Evolutionary conservation across 2,329 filamentous ascomycete species (phyloP), one percentile per base, ranked within the genome.

Genomic region (Scedosporium boydii): DNA sequence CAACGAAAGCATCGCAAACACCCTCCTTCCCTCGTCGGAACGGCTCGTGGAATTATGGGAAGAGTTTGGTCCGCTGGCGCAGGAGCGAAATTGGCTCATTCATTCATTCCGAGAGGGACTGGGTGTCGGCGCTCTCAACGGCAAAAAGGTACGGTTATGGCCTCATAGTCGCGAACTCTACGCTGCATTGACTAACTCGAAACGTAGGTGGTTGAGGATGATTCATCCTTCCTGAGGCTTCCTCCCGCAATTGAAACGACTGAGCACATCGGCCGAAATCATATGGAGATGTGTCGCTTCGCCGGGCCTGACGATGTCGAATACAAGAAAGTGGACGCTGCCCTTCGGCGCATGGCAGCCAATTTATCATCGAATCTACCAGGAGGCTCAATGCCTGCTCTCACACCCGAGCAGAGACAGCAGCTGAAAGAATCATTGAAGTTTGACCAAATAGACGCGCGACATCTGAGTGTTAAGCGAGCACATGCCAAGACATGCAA

Each of bases 261-360:
- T 0, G 63, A 75, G 51, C 71, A 74, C 58, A 76, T 76, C 29
- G 64, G 58, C 6, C 62, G 63, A 7, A 66, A 75, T 29, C 73
- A 75, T 58, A 74, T 71, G 68, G 71, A 71, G 3, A 75, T 76
- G 70, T 75, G 72, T 51, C 70, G 71, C 2, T 76, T 76, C 46
- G 51, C 64, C 4, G 66, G 69, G 1, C 51, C 60, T 1, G 57
- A 70, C 1, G 71, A 76, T 58, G 34, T 63, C 2, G 70, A 75
- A 59, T 76, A 72, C 58, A 57, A 55, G 2, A 75, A 75, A 60
- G 70, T 75, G 10, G 64, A 62, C 16, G 65, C 65, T 18, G 67
- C 69, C 29, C 48, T 67, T 14, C 41, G 34, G 10, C 14, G 34
- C 26, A n/a, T n/a, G 14, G 5, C 26, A 16, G 6, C 21, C 3